Evolutionary conservation across 2,329 filamentous ascomycete species (phyloP).

Genomic region (Ceratocystis variospora): DNA sequence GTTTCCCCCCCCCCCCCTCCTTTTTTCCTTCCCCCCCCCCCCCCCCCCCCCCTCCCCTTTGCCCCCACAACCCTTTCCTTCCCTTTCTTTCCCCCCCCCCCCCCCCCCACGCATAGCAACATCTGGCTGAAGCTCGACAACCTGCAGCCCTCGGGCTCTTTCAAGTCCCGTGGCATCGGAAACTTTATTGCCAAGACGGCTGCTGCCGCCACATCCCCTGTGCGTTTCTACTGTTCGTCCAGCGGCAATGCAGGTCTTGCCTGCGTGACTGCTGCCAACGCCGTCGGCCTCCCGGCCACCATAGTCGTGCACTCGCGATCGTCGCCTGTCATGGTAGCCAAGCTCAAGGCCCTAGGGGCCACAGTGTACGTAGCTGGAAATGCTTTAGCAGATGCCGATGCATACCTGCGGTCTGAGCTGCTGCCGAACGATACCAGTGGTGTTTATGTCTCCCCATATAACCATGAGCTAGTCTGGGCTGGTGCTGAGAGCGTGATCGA

Average conservation of each 20-base stretch:
- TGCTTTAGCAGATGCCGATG: constrained; percentile 56
- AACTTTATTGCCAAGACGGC: constrained; percentile 39
- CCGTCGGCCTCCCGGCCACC: constrained; percentile 52
- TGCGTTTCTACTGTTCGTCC: constrained; percentile 65
- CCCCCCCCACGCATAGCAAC: constrained; percentile 33
- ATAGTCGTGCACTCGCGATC: constrained; percentile 59
- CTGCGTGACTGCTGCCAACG: constrained; percentile 56
- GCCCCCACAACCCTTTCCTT: no score
- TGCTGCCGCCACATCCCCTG: constrained; percentile 27
- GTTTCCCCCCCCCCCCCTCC: no score
- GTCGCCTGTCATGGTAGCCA: constrained; percentile 54
- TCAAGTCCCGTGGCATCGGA: constrained; percentile 68
- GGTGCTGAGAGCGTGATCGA: constrained; percentile 48
- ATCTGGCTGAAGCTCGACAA: constrained; percentile 75
- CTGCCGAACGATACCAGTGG: constrained; percentile 38
- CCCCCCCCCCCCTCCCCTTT: no score
- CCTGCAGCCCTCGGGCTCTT: constrained; percentile 67
- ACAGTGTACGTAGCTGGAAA: constrained; percentile 55
- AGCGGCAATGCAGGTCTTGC: constrained; percentile 79
- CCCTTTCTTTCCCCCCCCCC: no score
- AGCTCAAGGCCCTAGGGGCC: constrained; percentile 54
- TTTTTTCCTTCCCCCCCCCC: no score
- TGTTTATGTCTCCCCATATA: constrained; percentile 58
- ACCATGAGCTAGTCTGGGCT: constrained; percentile 53
- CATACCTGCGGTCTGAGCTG: constrained; percentile 46